Conservation (phyloP, 78 protist genomes). For the Dictyostelium capitatum region DNA sequence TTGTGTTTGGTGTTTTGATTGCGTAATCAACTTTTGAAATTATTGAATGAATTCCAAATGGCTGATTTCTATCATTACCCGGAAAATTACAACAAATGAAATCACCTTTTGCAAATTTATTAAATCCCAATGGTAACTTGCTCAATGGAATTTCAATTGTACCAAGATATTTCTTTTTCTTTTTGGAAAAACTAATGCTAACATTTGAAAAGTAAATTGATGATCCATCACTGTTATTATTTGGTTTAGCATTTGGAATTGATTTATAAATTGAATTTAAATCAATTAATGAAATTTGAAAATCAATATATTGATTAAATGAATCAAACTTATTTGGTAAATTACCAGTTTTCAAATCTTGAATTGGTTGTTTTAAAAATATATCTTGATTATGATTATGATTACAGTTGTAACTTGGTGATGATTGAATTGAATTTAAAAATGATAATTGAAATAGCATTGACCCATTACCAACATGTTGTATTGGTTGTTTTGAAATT, state of each 20-base stretch:
- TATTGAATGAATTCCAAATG: conserved; percentile 27
- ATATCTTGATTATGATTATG: conserved; percentile 16
- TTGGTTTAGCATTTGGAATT: neutral
- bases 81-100: conserved; percentile 37
- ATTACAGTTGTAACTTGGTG: conserved; percentile 6
- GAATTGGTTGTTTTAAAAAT: neutral
- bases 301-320: conserved; percentile 1
- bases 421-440: conserved; percentile 9
- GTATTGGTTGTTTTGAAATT: neutral
- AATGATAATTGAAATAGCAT: conserved; percentile 19
- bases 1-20: neutral
- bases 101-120: conserved; percentile 13
- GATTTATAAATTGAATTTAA: conserved; percentile 25
- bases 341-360: neutral
- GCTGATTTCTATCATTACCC: conserved; percentile 13
- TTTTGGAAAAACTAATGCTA: conserved; percentile 51
- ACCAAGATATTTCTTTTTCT: conserved; percentile 75
- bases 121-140: neutral
- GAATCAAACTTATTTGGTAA: neutral
- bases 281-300: conserved; percentile 43
- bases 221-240: neutral
- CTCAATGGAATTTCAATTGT: conserved; percentile 32
- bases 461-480: no score
- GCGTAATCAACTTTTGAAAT: conserved; percentile 24
- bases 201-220: conserved; percentile 24